A percentile compares a stretch with the other conserved stretches of the same genome.
Conservation (phyloP, 768 basidiomycete species). For the Lactifluus pinguis region DNA sequence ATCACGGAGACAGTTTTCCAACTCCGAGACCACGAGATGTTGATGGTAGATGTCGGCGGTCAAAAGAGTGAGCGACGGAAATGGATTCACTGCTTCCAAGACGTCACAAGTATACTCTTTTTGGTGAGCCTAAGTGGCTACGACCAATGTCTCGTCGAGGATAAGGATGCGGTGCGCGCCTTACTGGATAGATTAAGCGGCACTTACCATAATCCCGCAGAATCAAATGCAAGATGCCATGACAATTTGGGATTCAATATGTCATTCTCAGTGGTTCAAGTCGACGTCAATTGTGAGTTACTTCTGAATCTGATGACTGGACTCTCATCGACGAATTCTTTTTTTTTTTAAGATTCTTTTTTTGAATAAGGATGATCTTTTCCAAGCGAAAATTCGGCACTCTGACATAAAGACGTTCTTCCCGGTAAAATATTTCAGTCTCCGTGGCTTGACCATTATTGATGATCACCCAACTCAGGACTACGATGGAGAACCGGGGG, state of each 20-base stretch:
- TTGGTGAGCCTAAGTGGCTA: conserved; percentile 87
- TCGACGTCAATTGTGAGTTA: conserved; percentile 72
- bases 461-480: conserved; percentile 39
- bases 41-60: conserved; percentile 91
- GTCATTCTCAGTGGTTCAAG: conserved; percentile 96
- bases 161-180: conserved; percentile 71
- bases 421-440: conserved; percentile 39
- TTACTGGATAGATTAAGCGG: not conserved
- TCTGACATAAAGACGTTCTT: conserved; percentile 88
- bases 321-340: not conserved
- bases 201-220: conserved; percentile 30
- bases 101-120: conserved; percentile 90
- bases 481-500: conserved; percentile 69
- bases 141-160: conserved; percentile 90
- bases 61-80: conserved; percentile 91
- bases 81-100: conserved; percentile 94
- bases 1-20: conserved; percentile 84
- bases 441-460: conserved; percentile 19
- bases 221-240: conserved; percentile 99
- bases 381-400: conserved; percentile 68
- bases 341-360: conserved; percentile 58
- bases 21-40: conserved; percentile 71
- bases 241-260: conserved; percentile 98
- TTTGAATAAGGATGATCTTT: conserved; percentile 94
- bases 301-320: not conserved